phyloP scores from a whole-genome alignment of 768 basidiomycete species.

The Panus rudis region DNA sequence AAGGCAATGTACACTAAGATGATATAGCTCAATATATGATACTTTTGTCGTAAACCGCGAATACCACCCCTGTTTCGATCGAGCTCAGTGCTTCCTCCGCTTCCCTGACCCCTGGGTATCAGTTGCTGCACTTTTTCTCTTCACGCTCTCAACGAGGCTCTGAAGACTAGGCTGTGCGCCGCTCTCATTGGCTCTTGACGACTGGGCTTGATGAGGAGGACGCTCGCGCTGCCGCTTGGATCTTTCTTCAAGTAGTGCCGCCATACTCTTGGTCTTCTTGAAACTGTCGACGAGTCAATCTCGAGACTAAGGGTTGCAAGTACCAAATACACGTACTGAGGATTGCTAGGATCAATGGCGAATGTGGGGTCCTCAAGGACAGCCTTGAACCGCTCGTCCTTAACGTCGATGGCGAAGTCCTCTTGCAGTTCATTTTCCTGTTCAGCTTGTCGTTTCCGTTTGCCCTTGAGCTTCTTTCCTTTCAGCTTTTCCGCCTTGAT shows the following conservation, averaged over 20 bases:
- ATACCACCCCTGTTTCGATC: too few species aligned
- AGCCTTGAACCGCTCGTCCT: conserved; percentile 82
- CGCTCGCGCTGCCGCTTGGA: conserved; percentile 48
- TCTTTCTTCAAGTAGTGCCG: conserved; percentile 78
- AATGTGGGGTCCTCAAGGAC: conserved; percentile 87
- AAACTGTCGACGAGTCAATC: conserved; percentile 45
- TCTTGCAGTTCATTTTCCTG: conserved; percentile 66
- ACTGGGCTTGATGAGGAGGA: conserved; percentile 3
- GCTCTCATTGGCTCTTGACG: conserved; percentile 3
- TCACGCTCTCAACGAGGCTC: conserved; percentile 79
- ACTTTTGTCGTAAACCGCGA: too few species aligned
- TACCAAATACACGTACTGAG: conserved; percentile 58
- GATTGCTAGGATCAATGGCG: conserved; percentile 94
- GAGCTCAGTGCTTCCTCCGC: conserved; percentile 33
- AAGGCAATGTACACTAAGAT: too few species aligned
- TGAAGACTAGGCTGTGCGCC: conserved; percentile 36
- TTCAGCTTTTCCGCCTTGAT: conserved; percentile 79
- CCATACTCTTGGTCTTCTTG: conserved; percentile 90
- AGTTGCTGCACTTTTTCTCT: conserved; percentile 54
- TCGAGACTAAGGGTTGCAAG: not conserved
- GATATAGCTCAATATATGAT: too few species aligned
- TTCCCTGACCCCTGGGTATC: conserved; percentile 30
- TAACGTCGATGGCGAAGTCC: conserved; percentile 76
- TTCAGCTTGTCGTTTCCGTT: conserved; percentile 37
- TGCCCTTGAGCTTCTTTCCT: conserved; percentile 28